Conservation (phyloP, 176 grass and related monocot genomes). For the Phragmites australis region DNA sequence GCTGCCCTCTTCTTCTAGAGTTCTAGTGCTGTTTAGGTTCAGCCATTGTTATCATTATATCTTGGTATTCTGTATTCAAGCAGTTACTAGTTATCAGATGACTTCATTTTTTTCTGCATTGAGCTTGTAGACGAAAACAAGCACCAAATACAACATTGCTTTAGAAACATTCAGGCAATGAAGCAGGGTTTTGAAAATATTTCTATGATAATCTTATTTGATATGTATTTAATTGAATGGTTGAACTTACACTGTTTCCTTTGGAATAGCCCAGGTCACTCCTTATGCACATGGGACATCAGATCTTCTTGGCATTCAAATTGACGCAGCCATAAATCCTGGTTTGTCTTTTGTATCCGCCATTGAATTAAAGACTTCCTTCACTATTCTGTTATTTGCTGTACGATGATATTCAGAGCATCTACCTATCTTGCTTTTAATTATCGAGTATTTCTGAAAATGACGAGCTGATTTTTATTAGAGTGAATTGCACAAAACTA, state of each 20-base stretch:
- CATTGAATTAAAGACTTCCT: not conserved
- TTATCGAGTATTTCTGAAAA: not conserved
- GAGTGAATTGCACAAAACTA: no score
- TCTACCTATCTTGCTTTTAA: slow-evolving; percentile 24
- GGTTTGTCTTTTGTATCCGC: slow-evolving; percentile 50
- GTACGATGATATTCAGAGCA: slow-evolving; percentile 17
- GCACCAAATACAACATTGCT: slow-evolving; percentile 2
- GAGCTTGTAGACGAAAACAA: slow-evolving; percentile 19
- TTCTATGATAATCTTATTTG: slow-evolving; percentile 17
- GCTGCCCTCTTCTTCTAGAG: slow-evolving; percentile 12
- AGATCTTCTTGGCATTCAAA: slow-evolving; percentile 99
- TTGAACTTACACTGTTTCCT: slow-evolving; percentile 44
- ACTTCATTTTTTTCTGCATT: not conserved
- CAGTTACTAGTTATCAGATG: slow-evolving; percentile 17
- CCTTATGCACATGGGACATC: slow-evolving; percentile 94
- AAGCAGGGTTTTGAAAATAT: not conserved
- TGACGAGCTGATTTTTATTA: not conserved
- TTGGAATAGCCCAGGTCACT: slow-evolving; percentile 81
- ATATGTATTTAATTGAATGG: slow-evolving; percentile 25
- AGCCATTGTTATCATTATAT: slow-evolving; percentile 17
- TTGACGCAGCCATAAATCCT: slow-evolving; percentile 96
- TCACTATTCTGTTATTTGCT: not conserved
- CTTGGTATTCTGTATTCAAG: slow-evolving; percentile 24
- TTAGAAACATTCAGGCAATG: not conserved
- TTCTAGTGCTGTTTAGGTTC: slow-evolving; percentile 10